Evolutionary conservation across 2,329 filamentous ascomycete species (phyloP).

Genomic region (Phyllosticta citrichinensis): DNA sequence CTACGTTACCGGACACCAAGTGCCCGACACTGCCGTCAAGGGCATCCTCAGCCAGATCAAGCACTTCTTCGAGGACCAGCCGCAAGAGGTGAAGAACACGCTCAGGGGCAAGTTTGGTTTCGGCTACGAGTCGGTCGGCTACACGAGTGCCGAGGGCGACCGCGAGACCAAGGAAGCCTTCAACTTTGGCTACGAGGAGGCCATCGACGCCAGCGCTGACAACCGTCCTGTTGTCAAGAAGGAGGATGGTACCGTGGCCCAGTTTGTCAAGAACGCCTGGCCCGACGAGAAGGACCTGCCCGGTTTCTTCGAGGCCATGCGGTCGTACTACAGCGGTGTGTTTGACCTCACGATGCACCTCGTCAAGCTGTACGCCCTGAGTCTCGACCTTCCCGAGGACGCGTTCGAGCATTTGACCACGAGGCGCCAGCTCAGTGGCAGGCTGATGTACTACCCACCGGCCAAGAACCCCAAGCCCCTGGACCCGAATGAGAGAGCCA

Average conservation of each 20-base stretch:
- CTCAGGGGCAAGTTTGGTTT: slow-evolving; percentile 32
- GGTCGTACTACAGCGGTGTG: slow-evolving; percentile 29
- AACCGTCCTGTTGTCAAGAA: slow-evolving; percentile 30
- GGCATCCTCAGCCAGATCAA: slow-evolving; percentile 27
- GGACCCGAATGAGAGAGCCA: not conserved
- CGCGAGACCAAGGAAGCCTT: slow-evolving; percentile 32
- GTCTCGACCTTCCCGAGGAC: slow-evolving; percentile 31
- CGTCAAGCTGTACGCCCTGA: slow-evolving; percentile 28
- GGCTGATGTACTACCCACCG: slow-evolving; percentile 35
- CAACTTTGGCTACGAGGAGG: slow-evolving; percentile 34
- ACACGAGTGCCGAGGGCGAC: slow-evolving; percentile 30
- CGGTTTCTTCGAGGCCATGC: slow-evolving; percentile 26
- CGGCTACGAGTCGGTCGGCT: slow-evolving; percentile 32
- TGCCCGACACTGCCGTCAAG: slow-evolving; percentile 19
- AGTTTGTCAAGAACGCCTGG: slow-evolving; percentile 26
- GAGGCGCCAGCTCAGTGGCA: slow-evolving; percentile 26
- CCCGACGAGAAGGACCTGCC: slow-evolving; percentile 28
- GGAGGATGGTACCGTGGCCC: slow-evolving; percentile 26
- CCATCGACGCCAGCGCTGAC: slow-evolving; percentile 29
- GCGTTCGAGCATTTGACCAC: slow-evolving; percentile 29
- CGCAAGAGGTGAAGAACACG: slow-evolving; percentile 24
- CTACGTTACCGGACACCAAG: slow-evolving; percentile 29
- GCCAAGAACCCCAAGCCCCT: not conserved
- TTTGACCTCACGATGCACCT: slow-evolving; percentile 22
- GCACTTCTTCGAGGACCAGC: slow-evolving; percentile 25